phyloP scores from a whole-genome alignment of 331 rosid genomes.

The Quercus tomentella region DNA sequence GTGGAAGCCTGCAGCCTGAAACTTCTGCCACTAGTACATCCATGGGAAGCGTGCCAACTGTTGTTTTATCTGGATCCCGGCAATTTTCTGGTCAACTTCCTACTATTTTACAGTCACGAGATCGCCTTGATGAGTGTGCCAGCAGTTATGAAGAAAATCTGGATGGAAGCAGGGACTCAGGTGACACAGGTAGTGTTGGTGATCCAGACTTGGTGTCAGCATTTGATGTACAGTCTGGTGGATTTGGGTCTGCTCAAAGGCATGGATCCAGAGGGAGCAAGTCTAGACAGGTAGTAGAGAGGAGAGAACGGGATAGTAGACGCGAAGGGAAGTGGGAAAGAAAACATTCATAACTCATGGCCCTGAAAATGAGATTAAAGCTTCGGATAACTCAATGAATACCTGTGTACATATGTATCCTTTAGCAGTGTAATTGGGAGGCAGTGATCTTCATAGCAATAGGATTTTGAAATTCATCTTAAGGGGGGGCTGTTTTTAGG shows the following conservation, averaged over 20 bases:
- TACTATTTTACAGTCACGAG: conserved; percentile 83
- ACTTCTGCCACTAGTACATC: conserved; percentile 51
- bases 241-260: conserved; percentile 72
- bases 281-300: conserved; percentile 71
- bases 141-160: conserved; percentile 77
- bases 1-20: conserved; percentile 63
- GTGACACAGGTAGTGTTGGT: conserved; percentile 81
- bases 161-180: conserved; percentile 92
- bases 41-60: conserved; percentile 46
- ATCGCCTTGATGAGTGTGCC: conserved; percentile 68
- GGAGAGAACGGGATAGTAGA: conserved; percentile 77
- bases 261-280: conserved; percentile 83
- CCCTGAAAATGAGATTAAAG: background rate
- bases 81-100: conserved; percentile 73
- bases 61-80: conserved; percentile 72
- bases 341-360: conserved; percentile 49
- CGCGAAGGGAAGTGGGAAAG: conserved; percentile 99
- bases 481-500: background rate
- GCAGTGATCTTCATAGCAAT: background rate
- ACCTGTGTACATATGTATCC: background rate
- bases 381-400: background rate
- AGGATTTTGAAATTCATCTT: background rate
- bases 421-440: background rate
- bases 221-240: conserved; percentile 71
- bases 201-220: conserved; percentile 76